These are phyloP conservation scores for Leonotis leonurus DNA, from an alignment of 257 asterid genomes.

Conservation along the genomic window DNA sequence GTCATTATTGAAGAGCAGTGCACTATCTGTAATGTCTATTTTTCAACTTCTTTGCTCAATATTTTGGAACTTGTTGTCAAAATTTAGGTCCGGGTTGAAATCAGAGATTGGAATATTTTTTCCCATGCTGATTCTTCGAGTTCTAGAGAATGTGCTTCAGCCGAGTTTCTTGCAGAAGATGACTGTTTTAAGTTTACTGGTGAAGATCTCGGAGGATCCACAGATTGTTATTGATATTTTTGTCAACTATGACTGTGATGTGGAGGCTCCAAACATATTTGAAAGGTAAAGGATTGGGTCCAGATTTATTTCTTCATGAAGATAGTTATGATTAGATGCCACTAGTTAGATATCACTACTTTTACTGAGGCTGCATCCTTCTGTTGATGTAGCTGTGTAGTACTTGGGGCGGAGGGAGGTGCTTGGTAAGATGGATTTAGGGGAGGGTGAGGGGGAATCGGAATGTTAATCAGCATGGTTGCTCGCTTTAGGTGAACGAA, in stretches of 20 bases:
- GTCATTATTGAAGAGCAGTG: constrained; percentile 96
- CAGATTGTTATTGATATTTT: constrained; percentile 75
- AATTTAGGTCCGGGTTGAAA: constrained; percentile 82
- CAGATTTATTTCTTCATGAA: not conserved
- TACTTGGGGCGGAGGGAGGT: too few species aligned
- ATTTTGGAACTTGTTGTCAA: constrained; percentile 55
- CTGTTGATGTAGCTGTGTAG: not conserved
- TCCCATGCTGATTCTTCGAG: constrained; percentile 96
- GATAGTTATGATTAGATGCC: constrained; percentile 1
- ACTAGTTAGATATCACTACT: constrained; percentile 4
- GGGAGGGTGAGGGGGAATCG: too few species aligned
- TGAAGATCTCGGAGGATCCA: constrained; percentile 72
- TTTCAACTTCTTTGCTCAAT: constrained; percentile 77
- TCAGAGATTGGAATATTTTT: constrained; percentile 95
- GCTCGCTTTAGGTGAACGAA: too few species aligned
- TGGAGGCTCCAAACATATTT: constrained; percentile 95
- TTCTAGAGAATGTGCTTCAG: constrained; percentile 94
- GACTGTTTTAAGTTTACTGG: constrained; percentile 82
- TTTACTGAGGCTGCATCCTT: not conserved
- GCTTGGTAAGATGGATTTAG: too few species aligned
- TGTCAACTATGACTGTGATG: constrained; percentile 97
- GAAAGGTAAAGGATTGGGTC: constrained; percentile 40
- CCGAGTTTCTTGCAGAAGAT: constrained; percentile 99
- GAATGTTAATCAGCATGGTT: too few species aligned
- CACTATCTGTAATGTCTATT: constrained; percentile 85